phyloP scores from a whole-genome alignment of 495 filamentous ascomycete genomes.

The Lophiotrema nucula region DNA sequence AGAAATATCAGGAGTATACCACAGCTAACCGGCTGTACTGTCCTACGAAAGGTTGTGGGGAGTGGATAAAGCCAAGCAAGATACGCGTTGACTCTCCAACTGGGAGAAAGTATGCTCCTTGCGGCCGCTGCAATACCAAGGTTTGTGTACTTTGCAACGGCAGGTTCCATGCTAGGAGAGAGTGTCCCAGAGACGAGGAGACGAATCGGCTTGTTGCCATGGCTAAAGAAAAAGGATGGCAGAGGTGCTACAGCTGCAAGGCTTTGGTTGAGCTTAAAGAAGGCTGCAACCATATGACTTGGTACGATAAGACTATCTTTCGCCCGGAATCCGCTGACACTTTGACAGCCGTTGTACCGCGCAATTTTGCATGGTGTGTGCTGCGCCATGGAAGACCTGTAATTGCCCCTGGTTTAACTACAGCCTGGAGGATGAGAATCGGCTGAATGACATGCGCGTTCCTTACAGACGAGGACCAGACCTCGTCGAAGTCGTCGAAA shows the following conservation, averaged over 20 bases:
- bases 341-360: constrained; percentile 65
- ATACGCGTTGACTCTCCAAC: constrained; percentile 53
- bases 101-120: constrained; percentile 58
- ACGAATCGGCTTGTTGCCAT: constrained; percentile 62
- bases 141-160: constrained; percentile 72
- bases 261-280: constrained; percentile 75
- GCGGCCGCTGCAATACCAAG: constrained; percentile 66
- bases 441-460: constrained; percentile 57
- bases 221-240: constrained; percentile 71
- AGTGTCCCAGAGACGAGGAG: constrained; percentile 72
- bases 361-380: constrained; percentile 82
- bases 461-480: constrained; percentile 40
- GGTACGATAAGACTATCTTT: constrained; percentile 47
- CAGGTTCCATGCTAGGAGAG: constrained; percentile 64
- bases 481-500: constrained; percentile 28
- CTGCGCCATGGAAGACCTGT: constrained; percentile 75
- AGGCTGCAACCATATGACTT: constrained; percentile 85
- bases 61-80: constrained; percentile 70
- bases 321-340: constrained; percentile 14
- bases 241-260: constrained; percentile 72
- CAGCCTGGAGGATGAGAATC: constrained; percentile 55
- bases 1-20: constrained; percentile 70
- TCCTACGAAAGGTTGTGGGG: constrained; percentile 65
- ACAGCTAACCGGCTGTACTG: constrained; percentile 75
- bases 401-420: constrained; percentile 79